Evolutionary conservation across 2,329 filamentous ascomycete species (phyloP).

Genomic region (Fusarium aywerte): DNA sequence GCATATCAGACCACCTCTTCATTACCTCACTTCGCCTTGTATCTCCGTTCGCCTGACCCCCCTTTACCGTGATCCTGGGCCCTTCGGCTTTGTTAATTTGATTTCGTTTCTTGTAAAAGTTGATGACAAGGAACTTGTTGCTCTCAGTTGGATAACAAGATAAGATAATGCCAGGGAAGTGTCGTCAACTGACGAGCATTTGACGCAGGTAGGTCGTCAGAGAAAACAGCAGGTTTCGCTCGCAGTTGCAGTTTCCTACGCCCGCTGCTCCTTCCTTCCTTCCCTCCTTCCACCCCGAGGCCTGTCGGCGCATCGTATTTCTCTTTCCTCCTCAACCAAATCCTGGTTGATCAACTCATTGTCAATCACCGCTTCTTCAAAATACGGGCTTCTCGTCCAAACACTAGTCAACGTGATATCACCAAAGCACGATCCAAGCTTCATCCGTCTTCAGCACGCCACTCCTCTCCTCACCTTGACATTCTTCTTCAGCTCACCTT

Average conservation of each 20-base stretch:
- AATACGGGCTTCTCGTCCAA: constrained; percentile 36
- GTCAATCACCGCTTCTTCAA: constrained; percentile 6
- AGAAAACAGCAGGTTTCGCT: constrained; percentile 27
- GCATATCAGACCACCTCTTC: constrained; percentile 44
- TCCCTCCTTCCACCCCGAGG: constrained; percentile 4
- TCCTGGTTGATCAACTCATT: constrained; percentile 1
- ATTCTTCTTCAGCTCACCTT: constrained; percentile 44
- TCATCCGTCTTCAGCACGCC: constrained; percentile 34
- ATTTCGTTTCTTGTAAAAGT: constrained; percentile 25
- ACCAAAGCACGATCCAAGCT: constrained; percentile 8
- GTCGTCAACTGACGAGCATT: constrained; percentile 21
- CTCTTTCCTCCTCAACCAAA: constrained; percentile 25
- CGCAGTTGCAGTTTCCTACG: constrained; percentile 18
- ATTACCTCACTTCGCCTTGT: constrained; percentile 29
- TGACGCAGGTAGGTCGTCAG: constrained; percentile 2
- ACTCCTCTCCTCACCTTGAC: constrained; percentile 46
- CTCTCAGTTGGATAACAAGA: neutral
- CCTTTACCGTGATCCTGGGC: constrained; percentile 12
- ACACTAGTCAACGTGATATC: constrained; percentile 40
- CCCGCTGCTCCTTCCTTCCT: constrained; percentile 15
- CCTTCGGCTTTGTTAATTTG: constrained; percentile 29
- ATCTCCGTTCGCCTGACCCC: constrained; percentile 13
- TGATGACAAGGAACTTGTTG: constrained; percentile 11
- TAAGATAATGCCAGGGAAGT: neutral
- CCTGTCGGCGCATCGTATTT: constrained; percentile 7